These are phyloP conservation scores for Phoenix roebelenii DNA, from an alignment of 176 grass and related monocot genomes.

Conservation along the genomic window DNA sequence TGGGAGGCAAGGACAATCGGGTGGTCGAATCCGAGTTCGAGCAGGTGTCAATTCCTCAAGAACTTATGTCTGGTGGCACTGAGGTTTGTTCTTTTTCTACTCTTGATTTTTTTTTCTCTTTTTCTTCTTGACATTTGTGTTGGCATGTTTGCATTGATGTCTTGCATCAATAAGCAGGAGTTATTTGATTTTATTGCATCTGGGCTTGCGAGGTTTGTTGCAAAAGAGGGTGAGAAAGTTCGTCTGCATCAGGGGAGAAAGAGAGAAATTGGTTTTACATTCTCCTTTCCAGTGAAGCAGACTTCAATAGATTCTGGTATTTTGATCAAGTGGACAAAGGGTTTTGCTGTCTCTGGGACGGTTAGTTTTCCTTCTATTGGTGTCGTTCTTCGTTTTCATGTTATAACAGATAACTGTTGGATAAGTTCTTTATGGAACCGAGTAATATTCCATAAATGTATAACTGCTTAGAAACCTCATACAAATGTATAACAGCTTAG, in stretches of 20 bases:
- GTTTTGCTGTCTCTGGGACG: constrained; percentile 37
- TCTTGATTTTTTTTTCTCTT: neutral
- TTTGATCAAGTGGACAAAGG: constrained; percentile 94
- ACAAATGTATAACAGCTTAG: no score
- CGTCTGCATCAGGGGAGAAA: constrained; percentile 14
- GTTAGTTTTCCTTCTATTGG: neutral
- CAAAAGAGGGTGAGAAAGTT: constrained; percentile 14
- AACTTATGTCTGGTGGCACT: constrained; percentile 43
- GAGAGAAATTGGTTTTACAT: constrained; percentile 74
- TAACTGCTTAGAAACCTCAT: no score
- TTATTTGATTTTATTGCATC: constrained; percentile 75
- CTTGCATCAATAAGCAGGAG: constrained; percentile 20
- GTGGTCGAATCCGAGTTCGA: constrained; percentile 48
- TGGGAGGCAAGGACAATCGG: constrained; percentile 58
- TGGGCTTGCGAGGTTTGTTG: constrained; percentile 30
- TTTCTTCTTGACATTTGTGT: neutral
- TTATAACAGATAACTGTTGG: no score
- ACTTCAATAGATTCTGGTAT: constrained; percentile 60
- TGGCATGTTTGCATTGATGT: neutral
- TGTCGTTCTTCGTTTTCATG: no score
- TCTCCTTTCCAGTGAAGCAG: constrained; percentile 84
- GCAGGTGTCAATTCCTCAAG: constrained; percentile 60
- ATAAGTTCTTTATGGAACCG: no score
- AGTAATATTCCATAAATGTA: no score
- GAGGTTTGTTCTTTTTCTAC: constrained; percentile 5